Evolutionary conservation across 164 flowering plant genomes (phyloP).

Genomic region (Umbellularia californica): DNA sequence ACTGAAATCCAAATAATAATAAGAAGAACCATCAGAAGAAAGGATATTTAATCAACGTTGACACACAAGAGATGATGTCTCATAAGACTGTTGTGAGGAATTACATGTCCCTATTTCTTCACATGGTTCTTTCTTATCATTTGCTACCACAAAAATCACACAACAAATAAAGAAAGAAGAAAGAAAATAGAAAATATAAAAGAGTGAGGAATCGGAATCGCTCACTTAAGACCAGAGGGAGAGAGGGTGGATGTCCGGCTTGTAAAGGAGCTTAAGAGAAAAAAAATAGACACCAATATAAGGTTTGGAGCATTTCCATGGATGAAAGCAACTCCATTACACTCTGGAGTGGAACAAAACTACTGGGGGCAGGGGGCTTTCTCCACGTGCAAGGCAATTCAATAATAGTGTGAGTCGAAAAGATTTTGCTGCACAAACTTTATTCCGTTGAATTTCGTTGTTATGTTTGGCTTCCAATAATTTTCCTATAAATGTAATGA

Average conservation of each 20-base stretch:
- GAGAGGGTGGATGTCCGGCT: neutral
- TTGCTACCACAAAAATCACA: neutral
- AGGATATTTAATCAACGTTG: constrained; percentile 7
- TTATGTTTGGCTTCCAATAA: too few species aligned
- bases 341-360: too few species aligned
- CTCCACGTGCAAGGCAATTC: too few species aligned
- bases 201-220: neutral
- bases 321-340: too few species aligned
- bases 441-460: too few species aligned
- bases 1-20: neutral
- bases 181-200: neutral
- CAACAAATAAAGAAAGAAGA: neutral
- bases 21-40: neutral
- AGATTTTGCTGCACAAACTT: too few species aligned
- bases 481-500: too few species aligned
- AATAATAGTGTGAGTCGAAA: too few species aligned
- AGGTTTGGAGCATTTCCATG: too few species aligned
- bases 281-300: too few species aligned
- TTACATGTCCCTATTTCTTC: neutral
- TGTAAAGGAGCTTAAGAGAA: neutral
- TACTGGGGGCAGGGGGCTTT: too few species aligned
- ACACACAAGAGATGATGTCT: constrained; percentile 4
- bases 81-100: constrained; percentile 22
- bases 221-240: neutral
- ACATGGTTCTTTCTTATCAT: neutral